These are phyloP conservation scores for Leccinum variabile DNA, from an alignment of 1,284 basidiomycete species.

Conservation along the genomic window DNA sequence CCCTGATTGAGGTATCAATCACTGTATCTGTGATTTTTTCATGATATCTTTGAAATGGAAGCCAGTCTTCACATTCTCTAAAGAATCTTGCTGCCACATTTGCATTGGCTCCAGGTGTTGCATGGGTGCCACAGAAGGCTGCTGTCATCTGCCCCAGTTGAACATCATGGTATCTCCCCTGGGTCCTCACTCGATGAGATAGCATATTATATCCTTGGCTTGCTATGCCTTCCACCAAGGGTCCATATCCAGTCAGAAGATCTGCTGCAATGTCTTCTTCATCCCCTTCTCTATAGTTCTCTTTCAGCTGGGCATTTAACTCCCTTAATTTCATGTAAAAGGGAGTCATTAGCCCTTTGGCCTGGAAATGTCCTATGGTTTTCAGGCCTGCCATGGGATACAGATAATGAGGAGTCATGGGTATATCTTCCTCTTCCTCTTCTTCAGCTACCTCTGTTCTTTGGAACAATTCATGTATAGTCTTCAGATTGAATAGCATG, in stretches of 20 bases:
- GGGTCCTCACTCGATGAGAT: not conserved
- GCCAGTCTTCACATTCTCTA: not conserved
- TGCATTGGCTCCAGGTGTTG: not conserved
- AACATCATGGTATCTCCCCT: not conserved
- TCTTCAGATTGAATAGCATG: slow-evolving; percentile 3
- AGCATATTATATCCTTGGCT: not conserved
- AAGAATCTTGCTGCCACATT: not conserved
- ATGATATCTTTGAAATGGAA: not conserved
- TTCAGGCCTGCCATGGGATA: slow-evolving; percentile 9
- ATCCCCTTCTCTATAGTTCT: not conserved
- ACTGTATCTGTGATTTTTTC: not conserved
- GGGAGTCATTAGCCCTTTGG: not conserved
- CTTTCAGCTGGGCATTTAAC: not conserved
- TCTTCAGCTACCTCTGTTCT: not conserved
- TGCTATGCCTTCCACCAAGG: not conserved
- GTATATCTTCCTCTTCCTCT: not conserved
- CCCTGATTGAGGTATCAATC: not conserved
- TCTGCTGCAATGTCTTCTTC: not conserved
- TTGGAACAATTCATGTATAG: not conserved
- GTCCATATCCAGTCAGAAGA: not conserved
- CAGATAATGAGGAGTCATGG: slow-evolving; percentile 1
- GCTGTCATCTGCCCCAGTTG: not conserved
- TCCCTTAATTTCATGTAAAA: not conserved
- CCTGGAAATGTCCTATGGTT: slow-evolving; percentile 2
- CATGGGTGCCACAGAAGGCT: not conserved